These are phyloP conservation scores for Saturnispora halmiae DNA, from an alignment of 805 yeast genomes.

Conservation along the genomic window DNA sequence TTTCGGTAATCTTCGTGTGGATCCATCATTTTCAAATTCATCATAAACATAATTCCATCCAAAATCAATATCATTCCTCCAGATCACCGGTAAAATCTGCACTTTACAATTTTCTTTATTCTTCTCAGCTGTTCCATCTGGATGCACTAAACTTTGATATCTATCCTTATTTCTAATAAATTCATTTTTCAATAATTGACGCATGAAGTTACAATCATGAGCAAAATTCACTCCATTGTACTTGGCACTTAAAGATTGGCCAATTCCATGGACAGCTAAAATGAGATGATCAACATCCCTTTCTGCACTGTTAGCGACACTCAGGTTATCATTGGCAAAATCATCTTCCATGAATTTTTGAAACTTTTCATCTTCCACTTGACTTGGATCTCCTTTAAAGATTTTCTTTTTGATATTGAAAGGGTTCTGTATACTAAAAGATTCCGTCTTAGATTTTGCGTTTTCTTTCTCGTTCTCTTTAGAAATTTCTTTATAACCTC, in stretches of 20 bases:
- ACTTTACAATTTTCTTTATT: conserved; percentile 41
- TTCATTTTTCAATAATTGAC: conserved; percentile 47
- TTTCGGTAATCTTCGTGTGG: conserved; percentile 42
- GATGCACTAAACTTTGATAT: conserved; percentile 32
- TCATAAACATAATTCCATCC: conserved; percentile 36
- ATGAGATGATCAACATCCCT: conserved; percentile 50
- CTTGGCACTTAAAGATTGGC: conserved; percentile 73
- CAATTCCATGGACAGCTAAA: conserved; percentile 92
- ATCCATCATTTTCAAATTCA: conserved; percentile 31
- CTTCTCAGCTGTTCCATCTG: conserved; percentile 19
- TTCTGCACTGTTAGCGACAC: conserved; percentile 30
- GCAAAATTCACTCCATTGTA: conserved; percentile 80
- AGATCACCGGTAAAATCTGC: conserved; percentile 83
- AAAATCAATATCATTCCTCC: conserved; percentile 77
- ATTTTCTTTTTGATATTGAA: background rate
- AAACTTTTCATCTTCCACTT: conserved; percentile 26
- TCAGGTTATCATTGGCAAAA: conserved; percentile 37
- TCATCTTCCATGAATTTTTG: conserved; percentile 44
- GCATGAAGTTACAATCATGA: conserved; percentile 65
- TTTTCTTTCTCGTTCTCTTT: conserved; percentile 7
- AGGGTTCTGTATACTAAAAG: background rate
- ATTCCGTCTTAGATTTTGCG: background rate
- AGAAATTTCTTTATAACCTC: conserved; percentile 35
- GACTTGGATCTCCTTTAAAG: conserved; percentile 5
- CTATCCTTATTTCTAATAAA: conserved; percentile 33